Base-by-base conservation (phyloP, 192 early-diverging fungal species). In the Umbelopsis ramanniana region DNA sequence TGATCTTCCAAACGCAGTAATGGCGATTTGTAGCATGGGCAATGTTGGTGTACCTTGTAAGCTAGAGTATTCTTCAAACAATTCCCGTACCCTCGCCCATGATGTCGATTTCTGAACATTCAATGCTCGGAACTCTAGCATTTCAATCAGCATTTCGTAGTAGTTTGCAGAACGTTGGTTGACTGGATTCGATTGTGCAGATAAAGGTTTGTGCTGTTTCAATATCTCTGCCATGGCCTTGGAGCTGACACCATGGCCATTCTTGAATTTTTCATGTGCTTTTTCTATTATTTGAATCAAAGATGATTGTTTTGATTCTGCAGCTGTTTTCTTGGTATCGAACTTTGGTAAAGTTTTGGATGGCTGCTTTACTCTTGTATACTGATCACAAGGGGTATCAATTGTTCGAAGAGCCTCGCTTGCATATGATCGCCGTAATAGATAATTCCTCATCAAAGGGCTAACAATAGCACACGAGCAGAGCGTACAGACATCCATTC, bases 371-470 rank as follows among this genome's bases (percentile, higher is more conserved):
- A 26, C 4, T 12, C 57, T 14, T 12, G 57, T 11, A 37, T 63
- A 63, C 33, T 63, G 57, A 37, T 63, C 57, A 29, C 26, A 63
- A 63, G 33, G 57, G 57, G 57, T 29, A 14, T 63, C 57, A 37
- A 63, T 63, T 63, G 57, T 63, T 63, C 57, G 33, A n/a, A 63
- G 26, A 37, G 57, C 57, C 26, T 63, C 57, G 33, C 57, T 63
- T 19, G 33, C 57, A 63, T 63, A 63, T 19, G 57, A 63, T 17
- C 57, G 57, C 6, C 57, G 24, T 26, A 63, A 26, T 7, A 63
- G 57, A 63, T 63, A 63, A 12, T 63, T 63, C 57, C 33, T 63
- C 57, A 63, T 63, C 57, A 63, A 19, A 38, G 57, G 57, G 33
- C 57, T 63, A 6, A 63, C 33, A 19, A 63, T 63, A 17, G 57